These are phyloP conservation scores for Penicillium corylophilum DNA, from an alignment of 2,329 filamentous ascomycete species.

Conservation along the genomic window DNA sequence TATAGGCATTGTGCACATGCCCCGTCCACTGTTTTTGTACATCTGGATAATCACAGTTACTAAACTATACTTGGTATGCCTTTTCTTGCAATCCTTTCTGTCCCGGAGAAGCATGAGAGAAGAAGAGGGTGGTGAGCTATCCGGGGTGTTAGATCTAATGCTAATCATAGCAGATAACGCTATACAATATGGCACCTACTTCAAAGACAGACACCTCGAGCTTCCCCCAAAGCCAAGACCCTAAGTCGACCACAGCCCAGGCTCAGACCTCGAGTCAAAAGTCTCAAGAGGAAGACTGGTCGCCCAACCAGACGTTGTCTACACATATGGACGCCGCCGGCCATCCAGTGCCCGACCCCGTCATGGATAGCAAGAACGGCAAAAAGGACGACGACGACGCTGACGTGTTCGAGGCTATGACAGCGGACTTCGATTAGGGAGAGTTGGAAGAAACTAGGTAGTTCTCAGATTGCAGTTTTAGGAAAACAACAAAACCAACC, in stretches of 20 bases:
- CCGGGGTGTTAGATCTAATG: not conserved
- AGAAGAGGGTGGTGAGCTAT: not conserved
- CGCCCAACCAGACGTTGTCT: constrained; percentile 29
- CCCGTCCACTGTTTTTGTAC: not conserved
- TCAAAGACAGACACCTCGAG: constrained; percentile 29
- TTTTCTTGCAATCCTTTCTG: constrained; percentile 3
- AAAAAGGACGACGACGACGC: constrained; percentile 20
- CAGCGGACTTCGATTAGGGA: constrained; percentile 29
- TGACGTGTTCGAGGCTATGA: constrained; percentile 34
- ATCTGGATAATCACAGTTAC: not conserved
- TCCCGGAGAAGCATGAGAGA: constrained; percentile 1
- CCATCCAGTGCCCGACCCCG: constrained; percentile 32
- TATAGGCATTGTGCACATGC: not conserved
- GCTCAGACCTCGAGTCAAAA: constrained; percentile 7
- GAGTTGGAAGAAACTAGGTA: not conserved
- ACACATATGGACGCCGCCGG: constrained; percentile 33
- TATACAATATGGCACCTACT: constrained; percentile 25
- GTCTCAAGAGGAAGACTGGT: constrained; percentile 18
- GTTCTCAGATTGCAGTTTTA: not conserved
- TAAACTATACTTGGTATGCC: constrained; percentile 8
- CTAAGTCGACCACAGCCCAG: constrained; percentile 18
- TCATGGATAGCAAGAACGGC: constrained; percentile 22
- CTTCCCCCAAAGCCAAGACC: constrained; percentile 26
- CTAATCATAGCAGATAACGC: not conserved
- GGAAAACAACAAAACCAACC: not conserved